A percentile compares a stretch with the other conserved stretches of the same genome.
phyloP scores from a whole-genome alignment of 495 filamentous ascomycete species.

The Beverwykella pulmonaria region DNA sequence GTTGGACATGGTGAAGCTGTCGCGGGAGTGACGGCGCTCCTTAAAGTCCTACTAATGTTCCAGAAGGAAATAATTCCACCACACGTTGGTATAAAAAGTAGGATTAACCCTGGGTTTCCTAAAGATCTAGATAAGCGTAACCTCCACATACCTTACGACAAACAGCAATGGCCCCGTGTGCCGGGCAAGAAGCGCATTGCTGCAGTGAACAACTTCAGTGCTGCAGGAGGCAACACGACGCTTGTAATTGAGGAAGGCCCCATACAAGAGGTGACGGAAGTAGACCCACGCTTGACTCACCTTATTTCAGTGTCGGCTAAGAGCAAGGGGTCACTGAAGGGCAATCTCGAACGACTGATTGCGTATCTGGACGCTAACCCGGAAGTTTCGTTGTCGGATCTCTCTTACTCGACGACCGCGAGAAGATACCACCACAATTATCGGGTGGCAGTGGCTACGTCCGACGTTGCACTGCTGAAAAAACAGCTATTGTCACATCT shows the following conservation, averaged over 20 bases:
- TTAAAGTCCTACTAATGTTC: slow-evolving; percentile 48
- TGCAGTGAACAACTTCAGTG: slow-evolving; percentile 41
- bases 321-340: slow-evolving; percentile 42
- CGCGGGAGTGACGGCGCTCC: slow-evolving; percentile 42
- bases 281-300: slow-evolving; percentile 42
- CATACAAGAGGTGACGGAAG: not conserved
- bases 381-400: slow-evolving; percentile 36
- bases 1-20: slow-evolving; percentile 45
- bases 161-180: not conserved
- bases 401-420: slow-evolving; percentile 49
- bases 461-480: slow-evolving; percentile 29
- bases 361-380: slow-evolving; percentile 44
- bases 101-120: slow-evolving; percentile 21
- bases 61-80: slow-evolving; percentile 20
- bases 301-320: slow-evolving; percentile 47
- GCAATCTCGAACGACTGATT: slow-evolving; percentile 46
- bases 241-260: slow-evolving; percentile 49
- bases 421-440: slow-evolving; percentile 30
- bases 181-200: slow-evolving; percentile 2
- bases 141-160: slow-evolving; percentile 11
- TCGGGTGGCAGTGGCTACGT: slow-evolving; percentile 6
- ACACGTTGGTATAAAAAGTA: slow-evolving; percentile 16
- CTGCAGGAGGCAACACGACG: slow-evolving; percentile 40
- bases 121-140: not conserved
- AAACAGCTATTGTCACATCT: too few relatives aligned